Evolutionary conservation across 371 early-diverging fungal species (phyloP).

Genomic region (Haplosporangium sp.): DNA sequence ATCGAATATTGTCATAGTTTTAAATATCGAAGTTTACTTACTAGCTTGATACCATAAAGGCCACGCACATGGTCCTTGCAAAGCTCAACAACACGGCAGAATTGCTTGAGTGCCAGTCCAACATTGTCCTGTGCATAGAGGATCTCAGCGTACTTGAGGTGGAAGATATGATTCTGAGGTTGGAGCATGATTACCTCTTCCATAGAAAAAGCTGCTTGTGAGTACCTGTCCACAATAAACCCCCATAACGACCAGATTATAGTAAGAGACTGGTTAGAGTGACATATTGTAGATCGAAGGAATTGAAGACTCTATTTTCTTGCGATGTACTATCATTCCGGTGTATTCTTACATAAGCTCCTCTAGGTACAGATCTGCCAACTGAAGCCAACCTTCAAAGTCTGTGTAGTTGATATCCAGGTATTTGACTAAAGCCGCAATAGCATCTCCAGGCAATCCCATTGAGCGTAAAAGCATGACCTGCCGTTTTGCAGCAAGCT

Average conservation of each 20-base stretch:
- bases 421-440: conserved; percentile 76
- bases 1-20: conserved; percentile 49
- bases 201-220: conserved; percentile 89
- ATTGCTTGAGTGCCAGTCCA: conserved; percentile 78
- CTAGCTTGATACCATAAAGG: conserved; percentile 81
- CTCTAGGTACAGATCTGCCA: conserved; percentile 77
- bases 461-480: conserved; percentile 78
- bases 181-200: conserved; percentile 90
- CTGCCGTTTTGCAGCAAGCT: conserved; percentile 78
- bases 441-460: conserved; percentile 78
- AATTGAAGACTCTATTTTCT: neutral
- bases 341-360: conserved; percentile 66
- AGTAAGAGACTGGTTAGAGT: neutral
- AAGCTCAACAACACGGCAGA: conserved; percentile 80
- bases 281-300: neutral
- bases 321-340: neutral
- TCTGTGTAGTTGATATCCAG: conserved; percentile 88
- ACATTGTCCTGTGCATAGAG: conserved; percentile 74
- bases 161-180: conserved; percentile 85
- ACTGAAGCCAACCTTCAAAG: conserved; percentile 89
- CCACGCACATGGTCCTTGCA: conserved; percentile 80
- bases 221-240: conserved; percentile 49
- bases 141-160: conserved; percentile 90
- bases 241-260: neutral
- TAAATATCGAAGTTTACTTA: conserved; percentile 33